Evolutionary conservation across 1,284 basidiomycete genomes (phyloP).

Genomic region (Ustilago cynodontis): DNA sequence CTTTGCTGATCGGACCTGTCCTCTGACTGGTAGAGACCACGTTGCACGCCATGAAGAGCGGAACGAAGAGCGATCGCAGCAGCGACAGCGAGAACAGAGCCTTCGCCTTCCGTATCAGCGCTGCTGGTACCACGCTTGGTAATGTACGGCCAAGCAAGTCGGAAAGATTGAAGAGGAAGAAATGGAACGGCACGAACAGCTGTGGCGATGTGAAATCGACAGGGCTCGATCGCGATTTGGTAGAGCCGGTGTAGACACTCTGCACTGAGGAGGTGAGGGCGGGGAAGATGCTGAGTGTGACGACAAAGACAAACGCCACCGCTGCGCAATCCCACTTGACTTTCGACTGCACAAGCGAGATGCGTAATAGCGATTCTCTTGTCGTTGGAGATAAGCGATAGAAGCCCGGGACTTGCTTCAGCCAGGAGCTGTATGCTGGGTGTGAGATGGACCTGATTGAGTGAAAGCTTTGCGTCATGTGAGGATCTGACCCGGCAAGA

Average conservation of each 20-base stretch:
- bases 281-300: constrained; percentile 61
- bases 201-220: constrained; percentile 53
- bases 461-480: constrained; percentile 50
- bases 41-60: constrained; percentile 59
- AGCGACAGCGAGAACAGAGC: constrained; percentile 38
- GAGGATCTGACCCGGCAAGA: constrained; percentile 12
- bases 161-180: constrained; percentile 60
- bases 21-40: constrained; percentile 42
- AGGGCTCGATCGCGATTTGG: constrained; percentile 6
- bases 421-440: constrained; percentile 40
- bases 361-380: constrained; percentile 42
- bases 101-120: constrained; percentile 28
- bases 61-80: constrained; percentile 51
- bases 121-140: constrained; percentile 44
- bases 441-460: constrained; percentile 49
- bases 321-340: constrained; percentile 50
- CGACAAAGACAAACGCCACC: constrained; percentile 45
- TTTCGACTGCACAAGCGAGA: constrained; percentile 54
- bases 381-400: constrained; percentile 31
- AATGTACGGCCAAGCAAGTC: constrained; percentile 59
- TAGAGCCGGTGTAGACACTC: constrained; percentile 42
- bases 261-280: constrained; percentile 60
- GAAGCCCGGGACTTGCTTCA: constrained; percentile 48
- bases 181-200: constrained; percentile 64
- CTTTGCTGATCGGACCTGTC: constrained; percentile 27